Base-by-base conservation (phyloP, 1,139 yeast species). In the Candida labiduridarum region DNA sequence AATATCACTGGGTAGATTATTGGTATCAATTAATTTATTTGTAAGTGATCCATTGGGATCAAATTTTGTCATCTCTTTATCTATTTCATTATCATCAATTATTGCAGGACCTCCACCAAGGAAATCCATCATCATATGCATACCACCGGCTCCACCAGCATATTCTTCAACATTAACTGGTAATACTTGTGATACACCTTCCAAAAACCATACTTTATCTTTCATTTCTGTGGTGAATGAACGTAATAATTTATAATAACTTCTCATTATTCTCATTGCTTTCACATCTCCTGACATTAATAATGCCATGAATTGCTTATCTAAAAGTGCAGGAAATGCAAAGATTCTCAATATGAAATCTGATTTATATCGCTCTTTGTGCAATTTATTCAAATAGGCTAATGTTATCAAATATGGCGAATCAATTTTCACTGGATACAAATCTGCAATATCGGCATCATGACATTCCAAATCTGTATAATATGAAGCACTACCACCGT, bases 261-360 rank as follows among this genome's bases (percentile, higher is more conserved):
- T 86, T 59, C 95, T 77, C 88, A 92, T 89, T 55, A 92, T 89
- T 57, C 95, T 74, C 90, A 89, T 89, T 5, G 97, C 95, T 53
- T 86, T 83, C 43, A 84, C 70, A 66, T 92, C 97, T 41, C 97
- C 96, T 14, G 85, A 81, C 83, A 89, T 87, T 46, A 92, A 77
- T 39, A 91, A 67, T 1, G 87, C 84, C 42, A 91, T 73, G 58
- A 92, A 87, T 30, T 83, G 79, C 62, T 87, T 87, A 65, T 92
- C 97, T 56, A 92, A 72, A 45, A 92, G 70, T 0, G 97, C 97
- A 4, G 98, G 98, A 68, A 92, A 91, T 10, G 97, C 94, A 74
- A 92, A 92, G 19, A 92, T 87, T 45, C 97, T 73, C 41, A 92
- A 71, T 36, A 92, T 89, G 61, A 90, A 92, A 65, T 91, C 97